These are phyloP conservation scores for Colletotrichum limetticola DNA, from an alignment of 2,329 filamentous ascomycete species.

Conservation along the genomic window DNA sequence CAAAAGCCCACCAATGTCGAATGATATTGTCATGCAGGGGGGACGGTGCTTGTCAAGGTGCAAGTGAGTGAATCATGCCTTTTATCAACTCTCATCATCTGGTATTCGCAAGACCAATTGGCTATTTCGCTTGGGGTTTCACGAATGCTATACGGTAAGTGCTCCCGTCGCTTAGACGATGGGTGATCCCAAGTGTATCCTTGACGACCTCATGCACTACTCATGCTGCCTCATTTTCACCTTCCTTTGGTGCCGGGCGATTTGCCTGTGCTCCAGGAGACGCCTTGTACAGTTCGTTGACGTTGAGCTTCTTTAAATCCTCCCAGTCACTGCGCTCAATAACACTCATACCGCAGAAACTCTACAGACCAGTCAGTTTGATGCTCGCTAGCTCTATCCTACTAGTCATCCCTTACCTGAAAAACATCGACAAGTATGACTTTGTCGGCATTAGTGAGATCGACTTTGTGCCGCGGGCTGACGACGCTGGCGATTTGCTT, in stretches of 20 bases:
- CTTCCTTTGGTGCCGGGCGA: background rate
- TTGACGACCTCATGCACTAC: background rate
- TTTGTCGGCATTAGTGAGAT: slow-evolving; percentile 81
- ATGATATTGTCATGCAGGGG: background rate
- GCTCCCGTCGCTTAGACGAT: background rate
- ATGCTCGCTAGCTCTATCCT: background rate
- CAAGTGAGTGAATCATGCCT: too few relatives aligned
- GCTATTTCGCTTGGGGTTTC: too few relatives aligned
- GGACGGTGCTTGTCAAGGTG: too few relatives aligned
- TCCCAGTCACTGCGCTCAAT: slow-evolving; percentile 78
- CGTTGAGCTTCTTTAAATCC: slow-evolving; percentile 78
- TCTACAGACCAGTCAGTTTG: slow-evolving; percentile 56
- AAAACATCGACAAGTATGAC: slow-evolving; percentile 85
- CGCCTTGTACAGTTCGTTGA: slow-evolving; percentile 75
- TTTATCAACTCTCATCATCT: too few relatives aligned
- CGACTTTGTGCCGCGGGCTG: slow-evolving; percentile 76
- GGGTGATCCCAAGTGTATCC: background rate
- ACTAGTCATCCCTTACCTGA: slow-evolving; percentile 64
- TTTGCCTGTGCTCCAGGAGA: slow-evolving; percentile 15
- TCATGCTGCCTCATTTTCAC: background rate
- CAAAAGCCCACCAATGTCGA: background rate
- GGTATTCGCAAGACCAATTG: too few relatives aligned
- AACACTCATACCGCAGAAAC: slow-evolving; percentile 82
- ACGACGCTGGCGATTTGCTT: slow-evolving; percentile 75
- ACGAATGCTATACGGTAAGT: too few relatives aligned